These are phyloP conservation scores for Lunularia cruciata DNA, from an alignment of 225 moss, liverwort and hornwort species.

Conservation along the genomic window DNA sequence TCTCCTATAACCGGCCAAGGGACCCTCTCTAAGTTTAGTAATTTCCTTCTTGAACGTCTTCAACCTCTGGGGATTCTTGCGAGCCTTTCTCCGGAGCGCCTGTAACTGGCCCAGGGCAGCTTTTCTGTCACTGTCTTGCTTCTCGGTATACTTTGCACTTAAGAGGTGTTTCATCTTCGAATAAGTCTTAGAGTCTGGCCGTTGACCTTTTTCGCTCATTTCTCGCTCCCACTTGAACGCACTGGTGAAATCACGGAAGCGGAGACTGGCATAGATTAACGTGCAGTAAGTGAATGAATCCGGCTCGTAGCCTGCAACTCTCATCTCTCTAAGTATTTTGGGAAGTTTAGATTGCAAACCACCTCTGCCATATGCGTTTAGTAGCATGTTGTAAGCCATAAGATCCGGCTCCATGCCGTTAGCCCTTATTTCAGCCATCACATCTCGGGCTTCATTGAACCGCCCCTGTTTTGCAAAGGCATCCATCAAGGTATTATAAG, in stretches of 20 bases:
- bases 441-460: slow-evolving; percentile 70
- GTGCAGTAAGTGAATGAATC: slow-evolving; percentile 89
- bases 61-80: slow-evolving; percentile 25
- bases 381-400: slow-evolving; percentile 86
- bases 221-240: slow-evolving; percentile 71
- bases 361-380: slow-evolving; percentile 83
- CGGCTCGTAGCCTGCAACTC: slow-evolving; percentile 55
- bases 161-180: slow-evolving; percentile 70
- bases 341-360: slow-evolving; percentile 54
- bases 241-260: slow-evolving; percentile 68
- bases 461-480: slow-evolving; percentile 83
- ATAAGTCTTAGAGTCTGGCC: slow-evolving; percentile 67
- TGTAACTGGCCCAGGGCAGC: slow-evolving; percentile 32
- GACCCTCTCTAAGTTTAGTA: slow-evolving; percentile 6
- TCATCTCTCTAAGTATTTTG: slow-evolving; percentile 71
- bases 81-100: slow-evolving; percentile 5
- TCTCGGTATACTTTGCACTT: slow-evolving; percentile 50
- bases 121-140: slow-evolving; percentile 57
- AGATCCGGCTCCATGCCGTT: slow-evolving; percentile 63
- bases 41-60: slow-evolving; percentile 25
- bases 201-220: slow-evolving; percentile 57
- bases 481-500: slow-evolving; percentile 77
- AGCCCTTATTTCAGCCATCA: slow-evolving; percentile 72
- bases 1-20: slow-evolving; percentile 12
- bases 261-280: slow-evolving; percentile 72